Conservation (phyloP, 306 rosid genomes). For the Dryas alaskensis region DNA sequence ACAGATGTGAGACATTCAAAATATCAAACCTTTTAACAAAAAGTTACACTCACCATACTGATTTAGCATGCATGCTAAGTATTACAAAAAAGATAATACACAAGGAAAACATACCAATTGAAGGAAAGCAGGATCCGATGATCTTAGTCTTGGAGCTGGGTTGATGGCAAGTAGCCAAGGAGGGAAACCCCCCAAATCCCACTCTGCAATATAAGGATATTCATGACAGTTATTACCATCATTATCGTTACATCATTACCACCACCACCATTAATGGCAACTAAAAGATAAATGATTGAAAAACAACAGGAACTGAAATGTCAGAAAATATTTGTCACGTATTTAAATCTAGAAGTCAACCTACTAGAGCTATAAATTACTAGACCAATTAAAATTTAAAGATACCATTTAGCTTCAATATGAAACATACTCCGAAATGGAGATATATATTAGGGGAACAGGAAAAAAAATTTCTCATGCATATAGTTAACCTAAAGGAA, state of each 20-base stretch:
- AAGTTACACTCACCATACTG: neutral
- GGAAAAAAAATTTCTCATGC: neutral
- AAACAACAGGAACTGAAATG: neutral
- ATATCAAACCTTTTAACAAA: neutral
- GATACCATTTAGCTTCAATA: neutral
- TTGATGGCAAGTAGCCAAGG: constrained; percentile 69
- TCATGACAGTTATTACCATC: constrained; percentile 10
- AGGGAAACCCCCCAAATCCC: constrained; percentile 97
- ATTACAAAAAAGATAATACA: neutral
- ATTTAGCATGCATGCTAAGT: neutral
- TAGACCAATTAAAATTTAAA: neutral
- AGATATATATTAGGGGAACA: neutral
- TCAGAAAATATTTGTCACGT: neutral
- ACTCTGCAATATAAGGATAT: constrained; percentile 60
- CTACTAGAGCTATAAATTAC: no score
- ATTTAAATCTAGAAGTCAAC: neutral
- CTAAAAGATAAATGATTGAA: neutral
- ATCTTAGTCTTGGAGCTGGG: constrained; percentile 69
- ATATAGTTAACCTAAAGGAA: neutral
- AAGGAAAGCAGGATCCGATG: constrained; percentile 76
- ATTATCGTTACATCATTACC: constrained; percentile 12
- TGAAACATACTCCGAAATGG: neutral
- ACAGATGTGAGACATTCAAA: neutral
- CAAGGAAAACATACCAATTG: constrained; percentile 50
- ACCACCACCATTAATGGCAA: neutral